Percentiles rank a stretch among this genome's conserved stretches.
Conservation (phyloP, 768 basidiomycete species). For the Lactarius trivialis region DNA sequence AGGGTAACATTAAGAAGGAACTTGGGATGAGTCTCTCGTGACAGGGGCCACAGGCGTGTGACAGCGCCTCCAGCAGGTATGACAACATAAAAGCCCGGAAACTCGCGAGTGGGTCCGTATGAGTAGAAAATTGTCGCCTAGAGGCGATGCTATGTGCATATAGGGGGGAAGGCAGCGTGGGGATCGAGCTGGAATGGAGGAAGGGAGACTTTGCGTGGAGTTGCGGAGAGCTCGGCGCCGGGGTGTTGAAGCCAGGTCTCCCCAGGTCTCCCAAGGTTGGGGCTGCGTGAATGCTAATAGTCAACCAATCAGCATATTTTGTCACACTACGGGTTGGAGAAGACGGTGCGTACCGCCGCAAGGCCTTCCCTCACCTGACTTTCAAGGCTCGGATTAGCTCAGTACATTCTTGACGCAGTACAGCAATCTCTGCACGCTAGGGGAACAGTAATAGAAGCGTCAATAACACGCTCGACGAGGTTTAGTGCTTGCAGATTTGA, state of each 20-base stretch:
- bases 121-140: constrained; percentile 61
- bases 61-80: constrained; percentile 88
- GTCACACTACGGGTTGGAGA: no score
- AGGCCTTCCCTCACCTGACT: constrained; percentile 63
- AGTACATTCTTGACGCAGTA: constrained; percentile 69
- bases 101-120: constrained; percentile 46
- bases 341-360: no score
- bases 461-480: constrained; percentile 3
- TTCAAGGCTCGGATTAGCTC: constrained; percentile 77
- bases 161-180: constrained; percentile 36
- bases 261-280: constrained; percentile 34
- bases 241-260: no score
- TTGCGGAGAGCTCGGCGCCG: no score
- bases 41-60: constrained; percentile 84
- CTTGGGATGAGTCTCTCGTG: constrained; percentile 78
- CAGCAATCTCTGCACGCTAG: no score
- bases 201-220: constrained; percentile 84
- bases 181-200: constrained; percentile 46
- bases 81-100: constrained; percentile 84
- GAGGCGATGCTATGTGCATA: constrained; percentile 60
- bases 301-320: no score
- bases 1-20: constrained; percentile 83
- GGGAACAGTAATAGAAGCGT: neutral
- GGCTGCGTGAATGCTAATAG: constrained; percentile 13
- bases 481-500: constrained; percentile 57